phyloP scores from a whole-genome alignment of 225 moss, liverwort and hornwort species.

The Physcomitrellopsis africana region DNA sequence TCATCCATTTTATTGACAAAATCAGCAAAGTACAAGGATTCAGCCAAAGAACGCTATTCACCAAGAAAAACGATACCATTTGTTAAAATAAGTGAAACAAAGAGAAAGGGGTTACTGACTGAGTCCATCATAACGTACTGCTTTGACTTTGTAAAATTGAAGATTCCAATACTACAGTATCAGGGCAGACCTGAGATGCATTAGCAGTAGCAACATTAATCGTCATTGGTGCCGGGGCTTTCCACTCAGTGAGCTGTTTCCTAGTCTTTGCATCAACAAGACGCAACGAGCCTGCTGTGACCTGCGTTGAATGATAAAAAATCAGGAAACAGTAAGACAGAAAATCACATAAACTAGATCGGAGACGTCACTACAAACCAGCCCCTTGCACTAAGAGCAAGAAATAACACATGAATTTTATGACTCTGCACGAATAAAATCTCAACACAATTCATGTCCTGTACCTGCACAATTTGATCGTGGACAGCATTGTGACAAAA shows the following conservation, averaged over 20 bases:
- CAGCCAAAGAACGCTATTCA: conserved; percentile 17
- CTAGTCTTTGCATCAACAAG: conserved; percentile 87
- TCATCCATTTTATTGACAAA: conserved; percentile 25
- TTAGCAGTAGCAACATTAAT: conserved; percentile 96
- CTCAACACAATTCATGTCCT: conserved; percentile 9
- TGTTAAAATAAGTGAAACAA: conserved; percentile 16
- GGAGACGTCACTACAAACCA: conserved; percentile 5
- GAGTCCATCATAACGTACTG: not conserved
- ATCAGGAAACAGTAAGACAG: conserved; percentile 24
- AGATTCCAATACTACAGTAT: conserved; percentile 23
- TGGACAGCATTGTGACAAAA: conserved; percentile 95
- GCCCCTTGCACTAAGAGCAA: not conserved
- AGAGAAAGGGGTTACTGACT: conserved; percentile 16
- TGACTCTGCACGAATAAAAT: conserved; percentile 2
- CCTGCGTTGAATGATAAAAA: conserved; percentile 49
- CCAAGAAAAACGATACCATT: conserved; percentile 10
- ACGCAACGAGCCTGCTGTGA: conserved; percentile 87
- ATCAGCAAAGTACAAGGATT: not conserved
- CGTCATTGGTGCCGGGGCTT: conserved; percentile 84
- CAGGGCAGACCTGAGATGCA: conserved; percentile 78
- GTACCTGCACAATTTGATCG: conserved; percentile 95
- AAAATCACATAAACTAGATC: conserved; percentile 11
- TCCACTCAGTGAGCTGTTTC: conserved; percentile 92
- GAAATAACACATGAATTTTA: conserved; percentile 10
- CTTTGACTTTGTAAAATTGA: conserved; percentile 8